Evolutionary conservation across 352 stramenopile species (phyloP).

Genomic region (Elongisporangium senticosum): DNA sequence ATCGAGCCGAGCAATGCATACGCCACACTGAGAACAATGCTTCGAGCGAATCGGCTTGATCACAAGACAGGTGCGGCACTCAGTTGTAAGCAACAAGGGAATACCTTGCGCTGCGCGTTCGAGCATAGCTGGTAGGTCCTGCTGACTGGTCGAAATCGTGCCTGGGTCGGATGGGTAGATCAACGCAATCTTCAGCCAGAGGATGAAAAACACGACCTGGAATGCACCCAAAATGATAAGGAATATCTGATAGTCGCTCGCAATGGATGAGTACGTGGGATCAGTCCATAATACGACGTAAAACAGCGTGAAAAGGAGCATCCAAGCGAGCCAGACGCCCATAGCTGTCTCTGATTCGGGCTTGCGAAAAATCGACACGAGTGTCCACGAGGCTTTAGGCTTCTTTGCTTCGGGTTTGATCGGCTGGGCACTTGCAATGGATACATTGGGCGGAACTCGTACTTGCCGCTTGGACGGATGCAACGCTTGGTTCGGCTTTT

Average conservation of each 20-base stretch:
- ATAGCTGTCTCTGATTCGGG: slow-evolving; percentile 63
- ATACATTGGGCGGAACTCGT: slow-evolving; percentile 20
- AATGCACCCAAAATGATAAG: slow-evolving; percentile 32
- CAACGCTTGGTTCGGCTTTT: slow-evolving; percentile 16
- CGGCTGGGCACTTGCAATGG: slow-evolving; percentile 17
- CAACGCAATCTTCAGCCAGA: slow-evolving; percentile 51
- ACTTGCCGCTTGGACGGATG: slow-evolving; percentile 50
- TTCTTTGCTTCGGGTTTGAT: slow-evolving; percentile 10
- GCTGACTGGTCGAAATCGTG: slow-evolving; percentile 39
- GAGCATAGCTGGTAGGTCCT: slow-evolving; percentile 51
- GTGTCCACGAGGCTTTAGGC: slow-evolving; percentile 1
- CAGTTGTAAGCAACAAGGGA: slow-evolving; percentile 29
- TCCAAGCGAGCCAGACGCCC: slow-evolving; percentile 75
- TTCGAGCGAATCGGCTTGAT: slow-evolving; percentile 74
- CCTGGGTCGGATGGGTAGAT: slow-evolving; percentile 54
- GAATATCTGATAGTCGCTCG: slow-evolving; percentile 22
- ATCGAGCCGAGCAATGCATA: slow-evolving; percentile 81
- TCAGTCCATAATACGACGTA: slow-evolving; percentile 63
- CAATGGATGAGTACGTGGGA: slow-evolving; percentile 29
- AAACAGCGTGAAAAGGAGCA: slow-evolving; percentile 63
- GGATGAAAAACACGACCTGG: slow-evolving; percentile 39
- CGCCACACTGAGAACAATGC: slow-evolving; percentile 68
- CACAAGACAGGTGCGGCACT: slow-evolving; percentile 71
- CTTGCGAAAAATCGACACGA: slow-evolving; percentile 18
- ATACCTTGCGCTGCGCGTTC: slow-evolving; percentile 34